Base-by-base conservation (phyloP, 208 protist species). In the Crithidia thermophila region DNA sequence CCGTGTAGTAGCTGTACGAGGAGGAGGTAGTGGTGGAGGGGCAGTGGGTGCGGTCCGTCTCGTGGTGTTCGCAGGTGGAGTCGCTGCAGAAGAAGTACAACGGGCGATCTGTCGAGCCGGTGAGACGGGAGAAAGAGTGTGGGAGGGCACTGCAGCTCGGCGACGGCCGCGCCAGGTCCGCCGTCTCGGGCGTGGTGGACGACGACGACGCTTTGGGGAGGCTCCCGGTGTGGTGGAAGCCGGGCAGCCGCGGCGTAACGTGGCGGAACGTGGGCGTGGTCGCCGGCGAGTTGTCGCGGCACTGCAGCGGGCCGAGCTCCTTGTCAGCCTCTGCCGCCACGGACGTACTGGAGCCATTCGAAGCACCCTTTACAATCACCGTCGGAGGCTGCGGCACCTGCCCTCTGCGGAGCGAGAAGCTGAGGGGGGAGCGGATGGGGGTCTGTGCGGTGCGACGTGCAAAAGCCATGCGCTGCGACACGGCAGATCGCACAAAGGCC, bases 401-500 rank as follows among this genome's bases (percentile, higher is more conserved):
- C 16, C 18, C 46, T 4, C 25, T 7, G 3, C 13, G 39, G 3
- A 8, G 1, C 3, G 55, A 49, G 16, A n/a, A 3, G 37, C 39
- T 36, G 8, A 21, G 11, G 5, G 31, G 34, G 4, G 55, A 61
- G 20, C 9, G 9, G 43, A 3, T 18, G 7, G 58, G 16, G 34
- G 65, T 46, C 49, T 69, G 63, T 23, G 60, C 58, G 1, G 21
- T 14, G 43, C 37, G 20, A 4, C n/a, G n/a, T n/a, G n/a, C n/a
- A 21, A 21, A 7, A n/a, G 50, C n/a, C n/a, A n/a, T n/a, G 36
- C 46, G 33, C 11, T 33, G 55, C 40, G 67, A 40, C 7, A 79
- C 50, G n/a, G 31, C 47, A 4, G 27, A 56, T 21, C 85, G 82
- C 25, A 79, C 72, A 20, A 79, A 27, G 13, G 68, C 65, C 46